These are phyloP conservation scores for Tetradesmus lagerheimii DNA, from an alignment of 139 green algal genomes.

Conservation along the genomic window DNA sequence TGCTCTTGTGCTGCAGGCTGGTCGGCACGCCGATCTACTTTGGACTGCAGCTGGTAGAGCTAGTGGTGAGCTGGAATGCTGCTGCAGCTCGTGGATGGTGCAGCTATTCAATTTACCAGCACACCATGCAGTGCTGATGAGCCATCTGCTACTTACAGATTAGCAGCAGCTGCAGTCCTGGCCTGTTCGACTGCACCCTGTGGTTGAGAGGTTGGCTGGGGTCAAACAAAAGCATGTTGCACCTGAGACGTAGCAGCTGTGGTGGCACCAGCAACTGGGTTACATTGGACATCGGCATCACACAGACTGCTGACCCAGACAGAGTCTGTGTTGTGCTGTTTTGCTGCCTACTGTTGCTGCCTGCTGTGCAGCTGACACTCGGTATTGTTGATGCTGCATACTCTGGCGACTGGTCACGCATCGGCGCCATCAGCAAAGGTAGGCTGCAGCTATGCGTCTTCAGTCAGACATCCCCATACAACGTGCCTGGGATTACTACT, in stretches of 20 bases:
- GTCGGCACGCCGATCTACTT: constrained; percentile 17
- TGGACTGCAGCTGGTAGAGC: neutral
- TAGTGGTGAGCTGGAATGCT: neutral
- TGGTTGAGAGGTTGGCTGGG: no score
- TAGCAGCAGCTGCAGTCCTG: no score
- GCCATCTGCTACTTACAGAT: no score
- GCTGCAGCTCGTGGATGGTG: neutral
- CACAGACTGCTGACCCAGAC: no score
- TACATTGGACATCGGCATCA: no score
- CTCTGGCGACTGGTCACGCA: constrained; percentile 25
- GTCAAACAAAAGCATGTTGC: no score
- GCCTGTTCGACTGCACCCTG: no score
- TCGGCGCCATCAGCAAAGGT: constrained; percentile 31
- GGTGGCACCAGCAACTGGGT: no score
- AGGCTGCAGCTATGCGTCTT: neutral
- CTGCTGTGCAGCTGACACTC: neutral
- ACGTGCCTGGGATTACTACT: no score
- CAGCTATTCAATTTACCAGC: neutral
- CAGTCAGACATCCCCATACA: no score
- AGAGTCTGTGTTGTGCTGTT: neutral
- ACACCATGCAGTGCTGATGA: no score
- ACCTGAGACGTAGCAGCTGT: no score
- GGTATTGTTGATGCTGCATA: constrained; percentile 26
- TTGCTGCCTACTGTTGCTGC: neutral
- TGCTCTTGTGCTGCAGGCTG: constrained; percentile 8